These are phyloP conservation scores for Helichrysum umbraculigerum DNA, from an alignment of 129 eudicot species.

Conservation along the genomic window DNA sequence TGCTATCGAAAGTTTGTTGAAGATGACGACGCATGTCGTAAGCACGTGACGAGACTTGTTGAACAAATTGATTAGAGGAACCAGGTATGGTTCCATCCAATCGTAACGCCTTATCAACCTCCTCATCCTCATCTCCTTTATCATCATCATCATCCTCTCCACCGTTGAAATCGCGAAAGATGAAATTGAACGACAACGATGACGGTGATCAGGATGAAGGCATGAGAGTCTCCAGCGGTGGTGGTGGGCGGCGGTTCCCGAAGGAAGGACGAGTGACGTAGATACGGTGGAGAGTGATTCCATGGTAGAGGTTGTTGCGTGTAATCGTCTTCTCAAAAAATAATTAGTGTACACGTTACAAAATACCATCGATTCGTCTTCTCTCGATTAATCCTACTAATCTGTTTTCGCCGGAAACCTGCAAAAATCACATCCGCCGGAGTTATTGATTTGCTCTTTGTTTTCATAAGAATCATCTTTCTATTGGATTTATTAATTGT, in stretches of 20 bases:
- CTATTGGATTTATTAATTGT: too few species aligned
- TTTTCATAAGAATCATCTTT: too few species aligned
- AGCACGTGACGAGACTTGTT: conserved; percentile 92
- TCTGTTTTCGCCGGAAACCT: too few species aligned
- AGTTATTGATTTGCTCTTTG: too few species aligned
- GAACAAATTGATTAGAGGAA: conserved; percentile 74
- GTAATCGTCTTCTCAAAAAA: too few species aligned
- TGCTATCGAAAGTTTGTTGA: conserved; percentile 73
- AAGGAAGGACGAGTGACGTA: conserved; percentile 61
- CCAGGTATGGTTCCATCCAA: conserved; percentile 92
- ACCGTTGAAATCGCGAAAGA: not conserved
- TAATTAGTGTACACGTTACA: too few species aligned
- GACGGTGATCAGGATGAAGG: conserved; percentile 25
- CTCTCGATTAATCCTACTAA: too few species aligned
- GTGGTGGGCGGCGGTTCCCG: conserved; percentile 45
- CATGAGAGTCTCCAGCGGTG: conserved; percentile 47
- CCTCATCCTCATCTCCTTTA: conserved; percentile 54
- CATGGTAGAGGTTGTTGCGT: conserved; percentile 40
- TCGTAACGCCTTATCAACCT: conserved; percentile 75
- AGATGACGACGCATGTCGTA: conserved; percentile 95
- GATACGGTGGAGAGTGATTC: conserved; percentile 82
- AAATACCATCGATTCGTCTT: too few species aligned
- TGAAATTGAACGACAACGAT: conserved; percentile 10
- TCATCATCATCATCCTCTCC: conserved; percentile 20
- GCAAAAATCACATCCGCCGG: too few species aligned